Evolutionary conservation across 1,139 yeast species (phyloP).

Genomic region (Blastobotrys illinoisensis): DNA sequence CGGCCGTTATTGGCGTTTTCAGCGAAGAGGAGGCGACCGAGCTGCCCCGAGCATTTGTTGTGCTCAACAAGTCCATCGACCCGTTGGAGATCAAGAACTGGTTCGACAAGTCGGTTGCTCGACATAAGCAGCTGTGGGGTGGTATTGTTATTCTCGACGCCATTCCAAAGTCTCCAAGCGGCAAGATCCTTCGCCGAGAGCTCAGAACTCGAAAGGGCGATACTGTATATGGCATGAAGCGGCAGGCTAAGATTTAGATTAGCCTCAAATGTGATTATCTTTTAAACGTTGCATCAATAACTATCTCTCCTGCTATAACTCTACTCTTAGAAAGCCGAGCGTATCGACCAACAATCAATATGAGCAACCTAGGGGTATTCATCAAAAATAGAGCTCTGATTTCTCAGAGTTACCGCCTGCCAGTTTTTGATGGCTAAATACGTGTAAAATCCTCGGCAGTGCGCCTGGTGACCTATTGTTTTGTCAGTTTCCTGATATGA

Average conservation of each 20-base stretch:
- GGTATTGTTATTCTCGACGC: constrained; percentile 33
- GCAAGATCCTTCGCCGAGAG: constrained; percentile 35
- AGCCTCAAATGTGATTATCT: no score
- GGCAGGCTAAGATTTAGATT: background rate
- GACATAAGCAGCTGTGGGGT: constrained; percentile 38
- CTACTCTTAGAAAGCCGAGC: no score
- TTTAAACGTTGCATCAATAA: no score
- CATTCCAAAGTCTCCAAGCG: constrained; percentile 37
- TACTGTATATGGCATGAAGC: constrained; percentile 16
- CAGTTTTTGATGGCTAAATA: no score
- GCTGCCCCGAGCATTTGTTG: constrained; percentile 36
- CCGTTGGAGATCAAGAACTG: constrained; percentile 27
- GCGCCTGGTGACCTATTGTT: no score
- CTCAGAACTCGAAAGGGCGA: constrained; percentile 26
- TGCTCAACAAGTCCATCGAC: constrained; percentile 21
- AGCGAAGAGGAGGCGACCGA: constrained; percentile 33
- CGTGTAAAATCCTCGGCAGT: no score
- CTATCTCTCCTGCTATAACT: no score
- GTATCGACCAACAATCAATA: no score
- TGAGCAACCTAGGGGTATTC: no score
- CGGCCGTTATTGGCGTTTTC: constrained; percentile 34
- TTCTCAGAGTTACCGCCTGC: no score
- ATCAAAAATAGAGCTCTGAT: no score
- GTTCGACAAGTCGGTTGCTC: constrained; percentile 35
- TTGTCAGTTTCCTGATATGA: no score